Evolutionary conservation across 352 stramenopile species (phyloP), one percentile per base, ranked within the genome.

Genomic region (Globisporangium splendens): DNA sequence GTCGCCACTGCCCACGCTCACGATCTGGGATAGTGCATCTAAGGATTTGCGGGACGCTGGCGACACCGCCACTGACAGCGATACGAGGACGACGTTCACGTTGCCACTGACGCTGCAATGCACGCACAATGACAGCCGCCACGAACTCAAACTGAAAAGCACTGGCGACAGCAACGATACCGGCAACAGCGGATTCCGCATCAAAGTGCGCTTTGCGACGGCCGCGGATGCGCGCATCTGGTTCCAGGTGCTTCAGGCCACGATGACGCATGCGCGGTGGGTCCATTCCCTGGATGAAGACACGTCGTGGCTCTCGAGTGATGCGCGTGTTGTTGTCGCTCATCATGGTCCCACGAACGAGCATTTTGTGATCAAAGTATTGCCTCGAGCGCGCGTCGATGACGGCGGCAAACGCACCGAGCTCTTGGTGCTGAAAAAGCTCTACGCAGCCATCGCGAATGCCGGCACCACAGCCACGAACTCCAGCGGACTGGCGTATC

Each of bases 171-270:
- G 28, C 35, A 17, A 41, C 31, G 31, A 47, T 14, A 2, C 6
- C 17, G 35, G 41, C 54, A 53, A 21, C 17, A 44, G 49, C 35
- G 21, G 28, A 0, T 63, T 83, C 10, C 69, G 72, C 11, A 13
- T 86, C 17, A 66, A 71, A 3, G 65, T 86, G 12, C 75, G 74
- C n/a, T 86, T 88, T 24, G 31, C 60, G 14, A 88, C 72, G 5
- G n/a, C 60, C 14, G 76, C 75, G 0, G 76, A 89, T 51, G 77
- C 77, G 7, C 46, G 43, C 7, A 83, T 86, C 33, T 89, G 79
- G 79, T 50, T 35, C n/a, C 64, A 58, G 8, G 31, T 86, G 12
- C 14, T 89, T 10, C 59, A 62, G 13, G 65, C 81, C 14, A 46
- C 70, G n/a, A 43, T 87, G 22, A 35, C 43, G 6, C 65, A 80